Percentiles rank a stretch among this genome's conserved stretches.
Conservation (phyloP, 495 filamentous ascomycete genomes). For the Aspergillus haitiensis region DNA sequence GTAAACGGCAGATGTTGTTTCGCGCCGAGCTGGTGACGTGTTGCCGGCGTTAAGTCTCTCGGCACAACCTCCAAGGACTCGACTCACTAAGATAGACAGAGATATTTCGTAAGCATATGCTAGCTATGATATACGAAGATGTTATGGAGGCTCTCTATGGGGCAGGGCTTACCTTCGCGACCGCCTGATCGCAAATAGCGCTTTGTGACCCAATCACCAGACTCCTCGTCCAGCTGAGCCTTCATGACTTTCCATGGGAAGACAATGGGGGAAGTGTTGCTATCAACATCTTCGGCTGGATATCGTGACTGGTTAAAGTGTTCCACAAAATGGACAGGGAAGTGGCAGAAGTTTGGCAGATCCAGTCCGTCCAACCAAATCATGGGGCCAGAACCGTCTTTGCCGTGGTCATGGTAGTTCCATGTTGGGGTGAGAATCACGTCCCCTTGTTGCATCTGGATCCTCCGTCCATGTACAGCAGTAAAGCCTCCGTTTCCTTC, state of each 20-base stretch:
- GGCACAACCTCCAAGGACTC: constrained; percentile 41
- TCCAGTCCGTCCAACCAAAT: constrained; percentile 54
- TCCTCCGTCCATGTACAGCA: constrained; percentile 47
- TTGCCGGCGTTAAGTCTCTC: constrained; percentile 34
- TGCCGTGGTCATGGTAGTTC: constrained; percentile 54
- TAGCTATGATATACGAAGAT: no score
- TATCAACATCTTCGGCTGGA: constrained; percentile 43
- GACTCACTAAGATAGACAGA: constrained; percentile 24
- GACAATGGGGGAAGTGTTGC: constrained; percentile 35
- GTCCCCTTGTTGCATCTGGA: constrained; percentile 49
- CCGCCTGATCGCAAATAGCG: constrained; percentile 37
- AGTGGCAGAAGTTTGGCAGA: constrained; percentile 44
- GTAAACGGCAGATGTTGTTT: constrained; percentile 45
- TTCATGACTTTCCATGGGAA: constrained; percentile 46
- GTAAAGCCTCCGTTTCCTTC: constrained; percentile 52
- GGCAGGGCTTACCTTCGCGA: constrained; percentile 28
- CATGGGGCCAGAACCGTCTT: constrained; percentile 51
- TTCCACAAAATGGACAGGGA: constrained; percentile 52
- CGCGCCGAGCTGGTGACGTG: constrained; percentile 30
- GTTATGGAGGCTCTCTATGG: no score
- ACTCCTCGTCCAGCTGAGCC: constrained; percentile 27
- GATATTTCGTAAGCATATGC: not conserved
- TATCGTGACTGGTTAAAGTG: constrained; percentile 44
- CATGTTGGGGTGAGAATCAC: constrained; percentile 54
- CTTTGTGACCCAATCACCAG: constrained; percentile 28